Evolutionary conservation across 495 filamentous ascomycete species (phyloP), one percentile per base, ranked within the genome.

Genomic region (Lasiosphaeris hirsuta): DNA sequence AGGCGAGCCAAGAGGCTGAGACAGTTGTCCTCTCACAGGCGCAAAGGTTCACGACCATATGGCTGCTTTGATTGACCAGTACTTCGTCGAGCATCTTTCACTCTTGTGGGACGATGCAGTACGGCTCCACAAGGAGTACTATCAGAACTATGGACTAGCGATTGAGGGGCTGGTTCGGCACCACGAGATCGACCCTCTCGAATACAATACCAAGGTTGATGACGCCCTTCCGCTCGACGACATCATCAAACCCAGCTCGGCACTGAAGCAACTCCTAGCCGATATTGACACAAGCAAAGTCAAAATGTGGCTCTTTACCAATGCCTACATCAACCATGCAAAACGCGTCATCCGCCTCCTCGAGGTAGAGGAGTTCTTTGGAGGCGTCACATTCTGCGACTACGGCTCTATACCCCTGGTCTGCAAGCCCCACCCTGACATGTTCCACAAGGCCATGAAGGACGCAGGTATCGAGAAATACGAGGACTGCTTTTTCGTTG

Each of bases 161-260:
- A 92, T 99, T 61, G 89, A 96, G 68, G 95, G 95, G 0, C 79
- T 99, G 1, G 92, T 96, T 0, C 85, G 89, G 19, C 87, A 97
- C 72, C 95, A 99, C 73, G 87, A 93, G 72, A 94, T 99, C 64
- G 91, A 99, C 64, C 87, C 95, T 1, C 80, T 99, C 3, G 91
- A 92, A 33, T 99, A 96, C 81, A 99, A 99, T 70, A 71, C 79
- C 58, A 85, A 92, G 72, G 95, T 97, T 23, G 95, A 99, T 69
- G 95, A 99, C 66, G 93, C 95, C 0, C 75, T 99, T 19, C 93
- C 95, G 0, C 82, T 99, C 10, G 91, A 96, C 54, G 75, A 75
- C 8, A 82, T 97, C 69, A 85, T 99, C 65, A 85, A 74, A 60
- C 89, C 89, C 0, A 84, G 96, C 60, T 81, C 84, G 1, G 75